A percentile compares a stretch with the other conserved stretches of the same genome.
These are phyloP conservation scores for Erythrophleum fordii DNA, from an alignment of 306 rosid genomes.

Conservation along the genomic window DNA sequence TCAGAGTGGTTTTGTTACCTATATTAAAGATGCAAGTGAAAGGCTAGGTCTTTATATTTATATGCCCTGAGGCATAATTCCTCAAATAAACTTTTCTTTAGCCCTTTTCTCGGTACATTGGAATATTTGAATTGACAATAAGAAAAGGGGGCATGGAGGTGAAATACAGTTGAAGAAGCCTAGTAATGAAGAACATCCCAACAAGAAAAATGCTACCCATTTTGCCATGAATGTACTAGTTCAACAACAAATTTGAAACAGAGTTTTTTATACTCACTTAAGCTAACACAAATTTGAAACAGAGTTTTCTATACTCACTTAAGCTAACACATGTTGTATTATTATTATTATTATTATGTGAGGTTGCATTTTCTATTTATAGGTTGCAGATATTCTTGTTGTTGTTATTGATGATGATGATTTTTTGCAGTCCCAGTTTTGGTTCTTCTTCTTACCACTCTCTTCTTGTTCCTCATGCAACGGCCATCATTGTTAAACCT, in stretches of 20 bases:
- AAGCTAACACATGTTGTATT: not conserved
- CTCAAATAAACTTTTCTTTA: not conserved
- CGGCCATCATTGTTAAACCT: conserved; percentile 53
- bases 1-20: not conserved
- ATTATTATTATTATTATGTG: not conserved
- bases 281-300: too few relatives aligned
- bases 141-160: not conserved
- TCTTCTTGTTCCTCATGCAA: conserved; percentile 44
- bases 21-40: not conserved
- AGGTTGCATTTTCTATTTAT: not conserved
- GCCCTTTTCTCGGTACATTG: not conserved
- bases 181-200: not conserved
- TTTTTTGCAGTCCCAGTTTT: conserved; percentile 32
- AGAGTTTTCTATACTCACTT: too few relatives aligned
- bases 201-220: not conserved
- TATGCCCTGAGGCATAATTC: not conserved
- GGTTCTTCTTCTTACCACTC: conserved; percentile 14
- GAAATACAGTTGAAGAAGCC: not conserved
- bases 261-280: not conserved
- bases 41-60: not conserved
- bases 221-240: not conserved
- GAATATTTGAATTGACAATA: not conserved
- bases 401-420: not conserved
- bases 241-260: not conserved
- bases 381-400: too few relatives aligned